Percentiles rank a stretch among this genome's conserved stretches.
Conservation (phyloP, 306 rosid species). For the Pterocarpus macrocarpus region DNA sequence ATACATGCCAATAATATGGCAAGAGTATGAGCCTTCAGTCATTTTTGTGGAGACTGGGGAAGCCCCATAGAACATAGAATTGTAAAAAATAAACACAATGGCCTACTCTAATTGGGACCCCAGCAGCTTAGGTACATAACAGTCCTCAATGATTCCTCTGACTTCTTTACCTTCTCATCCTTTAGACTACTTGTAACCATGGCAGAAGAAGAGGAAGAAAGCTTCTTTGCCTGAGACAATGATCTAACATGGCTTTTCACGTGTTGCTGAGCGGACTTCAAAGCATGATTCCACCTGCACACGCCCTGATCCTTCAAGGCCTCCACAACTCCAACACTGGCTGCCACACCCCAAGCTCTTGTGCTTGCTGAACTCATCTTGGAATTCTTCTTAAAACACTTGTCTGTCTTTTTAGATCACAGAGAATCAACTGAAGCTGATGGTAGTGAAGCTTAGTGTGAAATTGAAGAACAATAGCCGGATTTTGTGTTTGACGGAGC, state of each 20-base stretch:
- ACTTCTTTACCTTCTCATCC: constrained; percentile 53
- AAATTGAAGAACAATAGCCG: too few species aligned
- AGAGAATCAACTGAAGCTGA: too few species aligned
- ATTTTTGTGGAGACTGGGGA: too few species aligned
- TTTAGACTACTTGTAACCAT: constrained; percentile 33
- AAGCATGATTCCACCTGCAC: constrained; percentile 59
- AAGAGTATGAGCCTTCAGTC: too few species aligned
- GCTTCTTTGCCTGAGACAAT: constrained; percentile 48
- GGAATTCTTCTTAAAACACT: too few species aligned
- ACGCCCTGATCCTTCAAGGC: constrained; percentile 56
- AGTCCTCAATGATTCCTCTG: constrained; percentile 61
- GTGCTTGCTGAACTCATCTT: neutral
- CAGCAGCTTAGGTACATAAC: constrained; percentile 22
- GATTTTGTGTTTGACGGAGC: too few species aligned
- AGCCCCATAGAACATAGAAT: neutral
- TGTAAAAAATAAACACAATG: neutral
- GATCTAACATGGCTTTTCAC: constrained; percentile 47
- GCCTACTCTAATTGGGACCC: constrained; percentile 9
- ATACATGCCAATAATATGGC: too few species aligned
- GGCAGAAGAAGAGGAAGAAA: constrained; percentile 53
- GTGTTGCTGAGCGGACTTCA: constrained; percentile 52
- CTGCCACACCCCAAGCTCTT: neutral
- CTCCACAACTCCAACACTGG: too few species aligned
- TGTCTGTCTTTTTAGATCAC: too few species aligned
- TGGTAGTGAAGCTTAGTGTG: too few species aligned